Conservation (phyloP, 169 alveolate species). For the Eimeria zaria region DNA sequence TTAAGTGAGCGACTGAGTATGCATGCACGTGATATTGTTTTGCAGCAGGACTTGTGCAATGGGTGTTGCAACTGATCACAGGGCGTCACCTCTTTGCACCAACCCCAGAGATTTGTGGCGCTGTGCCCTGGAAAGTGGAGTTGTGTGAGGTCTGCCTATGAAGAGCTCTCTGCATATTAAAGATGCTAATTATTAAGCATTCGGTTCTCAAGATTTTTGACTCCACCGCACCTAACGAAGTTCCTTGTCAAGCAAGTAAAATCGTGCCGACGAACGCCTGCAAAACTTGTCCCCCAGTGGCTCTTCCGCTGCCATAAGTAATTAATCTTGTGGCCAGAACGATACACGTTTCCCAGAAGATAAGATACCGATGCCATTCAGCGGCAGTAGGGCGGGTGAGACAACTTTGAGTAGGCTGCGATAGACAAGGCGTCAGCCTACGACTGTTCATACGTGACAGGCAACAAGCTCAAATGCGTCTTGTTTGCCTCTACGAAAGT, state of each 20-base stretch:
- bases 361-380: background rate
- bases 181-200: no score
- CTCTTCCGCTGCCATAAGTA: background rate
- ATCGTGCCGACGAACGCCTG: background rate
- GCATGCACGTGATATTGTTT: background rate
- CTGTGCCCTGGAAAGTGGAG: background rate
- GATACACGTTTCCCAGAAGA: background rate
- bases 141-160: no score
- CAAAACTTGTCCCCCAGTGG: background rate
- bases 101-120: background rate
- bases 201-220: no score
- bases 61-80: background rate
- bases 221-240: no score
- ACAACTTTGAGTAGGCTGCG: background rate
- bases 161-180: no score
- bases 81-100: background rate
- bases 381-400: background rate
- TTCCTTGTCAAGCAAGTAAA: no score
- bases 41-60: background rate
- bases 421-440: background rate
- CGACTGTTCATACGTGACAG: background rate
- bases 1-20: background rate
- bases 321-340: no score
- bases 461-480: background rate
- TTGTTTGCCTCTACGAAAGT: background rate